Evolutionary conservation across 495 filamentous ascomycete species (phyloP), one percentile per base, ranked within the genome.

Genomic region (Xylaria sp.): DNA sequence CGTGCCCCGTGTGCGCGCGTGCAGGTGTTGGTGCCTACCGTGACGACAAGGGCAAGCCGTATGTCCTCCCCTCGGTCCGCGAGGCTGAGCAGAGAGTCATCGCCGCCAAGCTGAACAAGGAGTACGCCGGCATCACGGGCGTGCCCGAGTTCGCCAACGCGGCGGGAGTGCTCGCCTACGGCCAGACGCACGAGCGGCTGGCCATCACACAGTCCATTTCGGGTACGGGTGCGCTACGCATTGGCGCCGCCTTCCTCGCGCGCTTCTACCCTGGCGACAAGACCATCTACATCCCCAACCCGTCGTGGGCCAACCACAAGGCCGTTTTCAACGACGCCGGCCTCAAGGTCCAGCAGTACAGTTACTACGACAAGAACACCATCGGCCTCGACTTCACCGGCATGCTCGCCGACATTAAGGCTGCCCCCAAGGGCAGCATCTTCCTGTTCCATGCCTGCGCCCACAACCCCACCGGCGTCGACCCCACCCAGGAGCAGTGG

Each of bases 301-400:
- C 96, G 33, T 97, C 93, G 81, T 99, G 96, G 96, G 96, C 96
- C 77, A 99, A 99, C 88, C 96, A 99, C 86, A 91, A 88, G 76
- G 94, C 95, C 72, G 93, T 99, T 79, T 98, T 99, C 90, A 92
- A 89, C 81, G 96, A 98, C 83, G 93, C 93, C 24, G 91, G 93
- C 44, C 87, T 99, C 66, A 88, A 93, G 83, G 93, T 97, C 61
- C 90, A 93, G 82, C 93, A 93, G 85, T 99, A 99, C 87, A 87
- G 93, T 75, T 99, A 99, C 89, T 99, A 99, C 87, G 93, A 98
- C 88, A 97, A 97, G 87, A 91, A 97, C 79, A 98, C 95, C 77
- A 98, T 98, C 79, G 95, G 96, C 44, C 90, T 99, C 61, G 96
- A 98, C 86, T 97, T 98, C 78, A 93, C 97, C 73, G 96, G 96